Evolutionary conservation across 1,284 basidiomycete genomes (phyloP), one percentile per base, ranked within the genome.

Genomic region (Ceratobasidium sp.): DNA sequence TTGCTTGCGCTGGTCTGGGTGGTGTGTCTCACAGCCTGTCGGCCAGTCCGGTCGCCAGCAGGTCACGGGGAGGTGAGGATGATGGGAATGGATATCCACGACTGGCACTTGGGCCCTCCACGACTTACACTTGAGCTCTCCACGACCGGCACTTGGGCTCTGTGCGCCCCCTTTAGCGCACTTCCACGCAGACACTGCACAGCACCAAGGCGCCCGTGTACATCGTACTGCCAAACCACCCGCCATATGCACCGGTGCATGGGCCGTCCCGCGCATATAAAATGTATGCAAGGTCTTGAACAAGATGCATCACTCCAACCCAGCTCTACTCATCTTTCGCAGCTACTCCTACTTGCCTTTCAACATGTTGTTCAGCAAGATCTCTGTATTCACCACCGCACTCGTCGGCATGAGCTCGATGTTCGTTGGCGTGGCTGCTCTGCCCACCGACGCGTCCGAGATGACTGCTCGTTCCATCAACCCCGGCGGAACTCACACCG

Each of bases 401-500:
- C n/a, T 49, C n/a, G 25, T 62, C 32, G 70, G 57, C 44, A 40
- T 40, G 59, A 73, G 70, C 46, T 73, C 57, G 13, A 34, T 64
- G 56, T 37, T 73, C 46, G 34, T 59, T 15, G 70, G 70, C 22
- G 70, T 40, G 40, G 3, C 57, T 40, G 70, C 70, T 25, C 46
- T 73, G 56, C 70, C 70, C 32, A 51, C 70, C 70, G 62, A 73
- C 70, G 46, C 46, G 19, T 52, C 70, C 32, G 70, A 62, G 57
- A 17, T 57, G 29, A 13, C 57, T 37, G 46, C 57, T 40, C 70
- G 70, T 29, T 61, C 70, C 8, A 73, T 73, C n/a, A 57, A 64
- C 11, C 70, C 70, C 57, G 44, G 44, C 15, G 70, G 70, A 61
- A 73, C 70, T 34, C 70, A 73, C 59, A 73, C 70, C n/a, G 70